Base-by-base conservation (phyloP, 116 monocot species). In the Trichopus zeylanicus region DNA sequence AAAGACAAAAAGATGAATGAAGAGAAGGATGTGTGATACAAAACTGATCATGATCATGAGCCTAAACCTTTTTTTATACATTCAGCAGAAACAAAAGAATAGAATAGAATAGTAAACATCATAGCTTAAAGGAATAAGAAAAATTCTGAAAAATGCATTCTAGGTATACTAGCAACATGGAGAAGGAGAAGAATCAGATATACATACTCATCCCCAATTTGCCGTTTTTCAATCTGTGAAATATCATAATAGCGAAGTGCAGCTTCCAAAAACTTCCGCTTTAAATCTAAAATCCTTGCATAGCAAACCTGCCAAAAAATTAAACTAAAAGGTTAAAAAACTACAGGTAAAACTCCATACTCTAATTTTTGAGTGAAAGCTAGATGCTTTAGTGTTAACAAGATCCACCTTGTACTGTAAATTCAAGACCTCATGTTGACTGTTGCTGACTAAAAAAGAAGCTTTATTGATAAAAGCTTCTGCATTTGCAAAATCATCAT, bases 381-480 rank as follows among this genome's bases (percentile, higher is more conserved):
- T 24, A 66, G n/a, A 25, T 61, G 0, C n/a, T 31, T 18, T 2
- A 22, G 3, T 28, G 29, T 4, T 30, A 5, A 28, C 4, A 62
- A 9, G 35, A 33, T 18, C 56, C 39, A 82, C 87, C 91, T 97
- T 97, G 66, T 97, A 97, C 29, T 97, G 87, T 67, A 90, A 70
- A 67, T 81, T 91, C 29, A 97, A 68, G 34, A 91, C 84, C 68
- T 97, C 97, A 55, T 97, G 81, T 33, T 70, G 81, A 61, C 97
- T 97, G 60, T 60, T 87, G 65, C 71, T 87, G 56, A 97, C 97
- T 56, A 97, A 72, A 66, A 97, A 97, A 32, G 97, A 97, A 80
- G 97, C 97, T 75, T 97, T 97, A 67, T 97, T 97, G 37, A 97
- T 91, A 57, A 87, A 97, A 67, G 77, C 87, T 69, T 91, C 97